phyloP scores from a whole-genome alignment of 2,329 filamentous ascomycete species.

The Pseudohalonectria lignicola region DNA sequence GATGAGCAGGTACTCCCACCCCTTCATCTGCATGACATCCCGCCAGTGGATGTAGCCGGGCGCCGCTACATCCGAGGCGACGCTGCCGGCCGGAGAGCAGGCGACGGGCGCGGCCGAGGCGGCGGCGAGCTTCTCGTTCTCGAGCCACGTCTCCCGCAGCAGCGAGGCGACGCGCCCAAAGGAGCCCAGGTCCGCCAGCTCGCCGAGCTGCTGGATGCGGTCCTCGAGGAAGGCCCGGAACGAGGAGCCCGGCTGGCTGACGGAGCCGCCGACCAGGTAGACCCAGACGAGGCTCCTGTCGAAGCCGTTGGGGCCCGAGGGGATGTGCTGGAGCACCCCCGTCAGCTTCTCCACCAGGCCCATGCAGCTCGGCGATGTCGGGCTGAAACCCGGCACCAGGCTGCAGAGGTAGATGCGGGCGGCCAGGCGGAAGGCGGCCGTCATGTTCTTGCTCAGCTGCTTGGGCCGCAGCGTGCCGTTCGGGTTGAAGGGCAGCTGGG shows the following conservation, averaged over 20 bases:
- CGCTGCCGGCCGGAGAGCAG: conserved; percentile 21
- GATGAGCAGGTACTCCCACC: conserved; percentile 88
- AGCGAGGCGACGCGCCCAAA: conserved; percentile 75
- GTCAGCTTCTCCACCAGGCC: conserved; percentile 71
- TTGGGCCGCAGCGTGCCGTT: conserved; percentile 71
- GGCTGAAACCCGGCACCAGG: conserved; percentile 79
- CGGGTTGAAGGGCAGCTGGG: conserved; percentile 50
- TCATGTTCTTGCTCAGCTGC: conserved; percentile 81
- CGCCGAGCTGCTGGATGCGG: conserved; percentile 63
- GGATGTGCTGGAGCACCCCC: conserved; percentile 69
- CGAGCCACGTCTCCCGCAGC: conserved; percentile 74
- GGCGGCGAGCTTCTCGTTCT: conserved; percentile 42
- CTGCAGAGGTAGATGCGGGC: conserved; percentile 96
- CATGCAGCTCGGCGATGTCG: conserved; percentile 60
- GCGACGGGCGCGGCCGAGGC: too few species aligned
- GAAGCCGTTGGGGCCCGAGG: conserved; percentile 68
- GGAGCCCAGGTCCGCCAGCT: conserved; percentile 68
- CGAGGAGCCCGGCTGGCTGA: conserved; percentile 57
- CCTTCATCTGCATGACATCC: conserved; percentile 83
- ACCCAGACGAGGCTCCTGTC: conserved; percentile 92
- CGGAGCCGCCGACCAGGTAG: conserved; percentile 74
- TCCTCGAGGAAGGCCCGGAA: conserved; percentile 74
- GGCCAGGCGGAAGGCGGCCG: conserved; percentile 79
- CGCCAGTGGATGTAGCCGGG: conserved; percentile 79
- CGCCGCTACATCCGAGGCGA: conserved; percentile 21